Evolutionary conservation across 2,329 filamentous ascomycete genomes (phyloP), one percentile per base, ranked within the genome.

Genomic region (Xylogone sp.): DNA sequence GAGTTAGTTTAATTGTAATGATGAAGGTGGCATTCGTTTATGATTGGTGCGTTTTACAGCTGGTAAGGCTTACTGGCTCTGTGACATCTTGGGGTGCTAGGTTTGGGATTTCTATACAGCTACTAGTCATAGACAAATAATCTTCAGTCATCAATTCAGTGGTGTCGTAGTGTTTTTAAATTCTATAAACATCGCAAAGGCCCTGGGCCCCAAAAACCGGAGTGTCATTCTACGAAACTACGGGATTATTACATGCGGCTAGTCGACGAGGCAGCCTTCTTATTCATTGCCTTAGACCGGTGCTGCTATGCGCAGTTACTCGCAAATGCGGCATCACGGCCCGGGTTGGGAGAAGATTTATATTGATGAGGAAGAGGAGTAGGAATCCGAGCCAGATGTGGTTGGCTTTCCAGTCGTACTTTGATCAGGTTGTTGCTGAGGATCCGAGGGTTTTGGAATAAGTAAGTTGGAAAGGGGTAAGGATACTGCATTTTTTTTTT

Each of bases 291-390:
- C 9, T 48, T 74, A 46, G 71, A 74, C 50, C 68, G 70, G 53
- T 68, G 66, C 48, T 73, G 71, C 54, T 68, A 73, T 29, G 60
- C 61, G 7, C 71, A 73, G 55, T 57, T 74, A 42, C 22, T 58
- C 31, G 54, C 83, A 34, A 87, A 90, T 69, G 84, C 86, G 0
- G 86, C 87, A 0, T 82, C 81, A 0, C n/a, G 79, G 68, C 0
- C 85, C 86, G 1, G 87, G 86, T 1, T 76, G 77, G 1, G 69
- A 77, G 63, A 87, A 86, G 0, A 71, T 88, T 22, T 49, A 22
- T 92, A 62, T 97, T 92, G 51, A 92, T 96, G 82, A 97, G 96
- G 88, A 27, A 46, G 19, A 22, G 18, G 12, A 42, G 43, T 39
- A 24, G 49, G 16, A 48, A 48, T 43, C 42, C 46, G 43, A 48